Evolutionary conservation across 345 rosid species (phyloP), one percentile per base, ranked within the genome.

Genomic region (Populus nigra): DNA sequence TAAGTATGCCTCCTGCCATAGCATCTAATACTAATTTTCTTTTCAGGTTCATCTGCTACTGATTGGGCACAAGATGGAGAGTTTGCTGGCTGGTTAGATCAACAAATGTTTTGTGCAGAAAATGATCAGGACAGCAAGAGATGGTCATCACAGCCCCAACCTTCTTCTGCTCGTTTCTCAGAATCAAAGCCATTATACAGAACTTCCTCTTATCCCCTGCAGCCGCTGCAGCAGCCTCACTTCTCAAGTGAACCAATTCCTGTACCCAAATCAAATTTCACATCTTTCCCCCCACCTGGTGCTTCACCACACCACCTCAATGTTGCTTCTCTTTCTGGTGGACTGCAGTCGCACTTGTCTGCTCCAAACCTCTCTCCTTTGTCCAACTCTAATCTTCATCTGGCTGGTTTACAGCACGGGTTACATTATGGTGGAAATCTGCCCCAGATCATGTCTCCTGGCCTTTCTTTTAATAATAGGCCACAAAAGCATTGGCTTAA

Each of bases 31-130:
- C 8, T 66, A 36, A 7, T 66, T n/a, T 75, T 57, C 23, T 84
- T 73, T 87, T 61, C 87, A 96, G 99, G 99, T 85, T 96, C 99
- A 68, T 81, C 99, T 68, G 91, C 91, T 68, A 82, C 98, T 62
- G 98, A 95, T 13, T 90, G 98, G 99, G 86, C 93, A 33, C 94
- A 91, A 78, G 98, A 92, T 71, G 94, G 88, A 57, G 98, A 94
- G 65, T 88, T 86, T 76, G 69, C 85, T 61, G 82, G 82, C 77
- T 92, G 97, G 97, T 74, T 90, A 38, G 99, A 96, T 62, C 95
- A 87, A 77, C 86, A 91, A 55, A 79, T 88, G 73, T 53, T 85
- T 71, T 92, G 90, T 69, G 27, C 55, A 4, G 99, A 91, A 83
- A 88, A 80, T 79, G 61, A 55, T 53, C 89, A 89, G 67, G 98